Evolutionary conservation across 164 flowering plant species (phyloP).

Genomic region (Akebia trifoliata): DNA sequence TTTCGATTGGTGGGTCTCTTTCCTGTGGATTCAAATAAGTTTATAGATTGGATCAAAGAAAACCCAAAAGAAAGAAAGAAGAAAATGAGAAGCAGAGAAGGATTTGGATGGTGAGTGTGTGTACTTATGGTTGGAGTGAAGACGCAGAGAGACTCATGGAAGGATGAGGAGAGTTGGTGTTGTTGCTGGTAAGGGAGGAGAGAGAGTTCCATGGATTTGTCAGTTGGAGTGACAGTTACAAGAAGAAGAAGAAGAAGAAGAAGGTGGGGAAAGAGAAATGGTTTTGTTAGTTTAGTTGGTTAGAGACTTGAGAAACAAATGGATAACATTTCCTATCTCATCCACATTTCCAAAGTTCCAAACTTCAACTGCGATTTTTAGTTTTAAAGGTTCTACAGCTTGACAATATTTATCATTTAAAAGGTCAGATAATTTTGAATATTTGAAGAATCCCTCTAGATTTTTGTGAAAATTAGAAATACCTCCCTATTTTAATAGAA

Average conservation of each 20-base stretch:
- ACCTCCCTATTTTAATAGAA: no score
- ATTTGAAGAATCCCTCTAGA: no score
- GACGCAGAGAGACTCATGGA: conserved; percentile 13
- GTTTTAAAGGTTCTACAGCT: no score
- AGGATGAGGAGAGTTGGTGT: conserved; percentile 12
- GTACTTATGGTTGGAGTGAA: conserved; percentile 11
- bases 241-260: neutral
- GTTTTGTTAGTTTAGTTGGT: neutral
- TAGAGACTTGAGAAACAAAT: neutral
- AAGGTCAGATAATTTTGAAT: no score
- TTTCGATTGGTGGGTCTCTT: conserved; percentile 24
- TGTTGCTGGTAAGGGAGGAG: conserved; percentile 19
- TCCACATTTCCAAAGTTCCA: conserved; percentile 12
- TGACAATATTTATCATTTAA: no score
- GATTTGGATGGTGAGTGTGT: neutral
- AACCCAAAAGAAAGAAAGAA: neutral
- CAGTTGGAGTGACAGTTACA: conserved; percentile 8
- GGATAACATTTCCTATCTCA: conserved; percentile 13
- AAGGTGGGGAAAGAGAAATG: neutral
- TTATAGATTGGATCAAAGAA: neutral
- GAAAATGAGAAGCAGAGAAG: neutral
- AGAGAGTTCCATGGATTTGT: conserved; percentile 30
- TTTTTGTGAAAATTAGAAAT: no score
- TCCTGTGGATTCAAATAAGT: conserved; percentile 24
- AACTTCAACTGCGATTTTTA: no score